These are phyloP conservation scores for Yamadazyma pseudoaaseri DNA, from an alignment of 1,139 yeast species.

Conservation along the genomic window DNA sequence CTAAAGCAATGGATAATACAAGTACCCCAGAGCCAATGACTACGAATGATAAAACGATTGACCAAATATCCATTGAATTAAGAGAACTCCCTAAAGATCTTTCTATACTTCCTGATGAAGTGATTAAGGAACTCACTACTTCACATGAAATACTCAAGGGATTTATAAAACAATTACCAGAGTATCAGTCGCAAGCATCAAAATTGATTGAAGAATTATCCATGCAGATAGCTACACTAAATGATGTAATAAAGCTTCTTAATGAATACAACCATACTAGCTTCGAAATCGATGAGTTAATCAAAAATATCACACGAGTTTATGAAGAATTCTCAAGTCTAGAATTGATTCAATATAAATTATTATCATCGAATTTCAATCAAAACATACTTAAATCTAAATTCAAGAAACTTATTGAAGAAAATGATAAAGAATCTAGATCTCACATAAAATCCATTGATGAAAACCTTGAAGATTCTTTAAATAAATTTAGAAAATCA, in stretches of 20 bases:
- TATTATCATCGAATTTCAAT: constrained; percentile 38
- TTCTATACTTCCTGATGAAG: constrained; percentile 1
- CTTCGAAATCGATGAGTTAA: constrained; percentile 24
- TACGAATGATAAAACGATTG: too few species aligned
- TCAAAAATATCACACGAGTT: constrained; percentile 23
- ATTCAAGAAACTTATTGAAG: constrained; percentile 25
- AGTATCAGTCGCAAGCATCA: constrained; percentile 20
- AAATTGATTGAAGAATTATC: constrained; percentile 19
- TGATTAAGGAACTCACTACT: neutral
- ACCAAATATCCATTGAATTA: too few species aligned
- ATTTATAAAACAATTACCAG: constrained; percentile 24
- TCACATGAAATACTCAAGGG: constrained; percentile 30
- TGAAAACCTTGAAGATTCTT: constrained; percentile 25
- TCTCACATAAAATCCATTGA: constrained; percentile 15
- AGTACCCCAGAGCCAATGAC: too few species aligned
- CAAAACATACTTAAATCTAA: constrained; percentile 31
- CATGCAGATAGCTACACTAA: constrained; percentile 21
- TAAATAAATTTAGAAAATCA: constrained; percentile 42
- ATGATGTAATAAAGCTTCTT: constrained; percentile 23
- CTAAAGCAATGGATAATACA: too few species aligned
- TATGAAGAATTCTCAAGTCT: constrained; percentile 34
- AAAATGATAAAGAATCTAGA: constrained; percentile 24
- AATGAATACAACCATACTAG: constrained; percentile 26
- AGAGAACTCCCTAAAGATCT: constrained; percentile 1
- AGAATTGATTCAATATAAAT: constrained; percentile 42